Conservation (phyloP, 2,329 filamentous ascomycete genomes). For the Cercospora sp. region DNA sequence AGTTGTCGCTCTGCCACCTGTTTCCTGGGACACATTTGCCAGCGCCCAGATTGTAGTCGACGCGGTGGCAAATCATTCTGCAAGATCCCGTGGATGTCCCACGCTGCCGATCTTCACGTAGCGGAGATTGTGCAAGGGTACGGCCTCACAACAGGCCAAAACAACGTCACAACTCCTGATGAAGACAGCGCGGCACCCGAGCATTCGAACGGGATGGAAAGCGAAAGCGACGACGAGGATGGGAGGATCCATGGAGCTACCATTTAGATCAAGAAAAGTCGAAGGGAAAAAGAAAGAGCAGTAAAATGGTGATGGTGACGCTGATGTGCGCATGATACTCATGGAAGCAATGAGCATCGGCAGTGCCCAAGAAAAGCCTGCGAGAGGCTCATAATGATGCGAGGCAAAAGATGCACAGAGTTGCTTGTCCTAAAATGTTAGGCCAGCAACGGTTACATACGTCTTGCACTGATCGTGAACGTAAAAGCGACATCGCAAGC, state of each 20-base stretch:
- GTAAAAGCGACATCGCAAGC: too few relatives aligned
- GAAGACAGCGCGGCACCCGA: neutral
- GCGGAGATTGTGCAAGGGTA: slow-evolving; percentile 16
- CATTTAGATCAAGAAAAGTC: neutral
- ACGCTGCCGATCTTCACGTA: slow-evolving; percentile 22
- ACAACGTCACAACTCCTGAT: neutral
- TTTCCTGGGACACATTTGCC: slow-evolving; percentile 50
- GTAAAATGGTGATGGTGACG: too few relatives aligned
- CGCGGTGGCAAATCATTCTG: slow-evolving; percentile 33
- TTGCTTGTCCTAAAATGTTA: neutral
- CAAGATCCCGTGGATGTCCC: slow-evolving; percentile 24
- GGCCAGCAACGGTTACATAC: neutral
- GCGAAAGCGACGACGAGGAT: neutral
- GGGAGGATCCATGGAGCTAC: neutral
- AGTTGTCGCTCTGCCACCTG: slow-evolving; percentile 48
- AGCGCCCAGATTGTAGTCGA: slow-evolving; percentile 36
- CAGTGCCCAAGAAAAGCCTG: neutral
- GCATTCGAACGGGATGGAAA: neutral
- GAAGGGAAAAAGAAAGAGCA: neutral
- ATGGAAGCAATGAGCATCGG: neutral
- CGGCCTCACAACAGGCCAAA: neutral
- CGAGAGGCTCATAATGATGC: neutral
- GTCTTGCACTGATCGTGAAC: neutral
- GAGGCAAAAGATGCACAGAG: neutral
- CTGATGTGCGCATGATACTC: neutral